Conservation (phyloP, 257 asterid species). For the Phtheirospermum japonicum region DNA sequence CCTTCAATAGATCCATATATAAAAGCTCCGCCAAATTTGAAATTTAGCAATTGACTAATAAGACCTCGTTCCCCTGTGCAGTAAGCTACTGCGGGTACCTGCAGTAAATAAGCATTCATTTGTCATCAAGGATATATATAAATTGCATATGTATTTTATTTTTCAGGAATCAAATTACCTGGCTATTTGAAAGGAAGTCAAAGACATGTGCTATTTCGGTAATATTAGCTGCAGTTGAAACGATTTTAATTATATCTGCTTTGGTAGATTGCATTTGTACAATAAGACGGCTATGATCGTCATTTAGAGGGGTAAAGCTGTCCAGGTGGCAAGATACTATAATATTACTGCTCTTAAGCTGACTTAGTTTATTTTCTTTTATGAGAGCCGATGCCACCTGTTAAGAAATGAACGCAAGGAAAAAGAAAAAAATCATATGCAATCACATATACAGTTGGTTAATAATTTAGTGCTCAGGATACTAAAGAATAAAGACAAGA, state of each 20-base stretch:
- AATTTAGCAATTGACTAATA: constrained; percentile 1
- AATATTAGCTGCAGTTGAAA: neutral
- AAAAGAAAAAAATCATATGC: too few relatives aligned
- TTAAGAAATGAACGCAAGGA: neutral
- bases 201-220: neutral
- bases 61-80: constrained; percentile 2
- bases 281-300: neutral
- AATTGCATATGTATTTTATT: neutral
- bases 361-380: neutral
- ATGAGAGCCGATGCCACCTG: constrained; percentile 4
- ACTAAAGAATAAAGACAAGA: too few relatives aligned
- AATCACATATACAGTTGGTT: too few relatives aligned
- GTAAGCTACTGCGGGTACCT: neutral
- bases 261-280: neutral
- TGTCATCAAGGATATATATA: neutral
- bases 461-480: too few relatives aligned
- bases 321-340: neutral
- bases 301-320: neutral
- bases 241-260: neutral
- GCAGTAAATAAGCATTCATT: neutral
- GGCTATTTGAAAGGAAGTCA: neutral
- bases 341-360: neutral
- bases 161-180: neutral
- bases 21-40: neutral
- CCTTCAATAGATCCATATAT: neutral